Evolutionary conservation across 2,329 filamentous ascomycete species (phyloP), one percentile per base, ranked within the genome.

Genomic region (Pseudogymnoascus sp.): DNA sequence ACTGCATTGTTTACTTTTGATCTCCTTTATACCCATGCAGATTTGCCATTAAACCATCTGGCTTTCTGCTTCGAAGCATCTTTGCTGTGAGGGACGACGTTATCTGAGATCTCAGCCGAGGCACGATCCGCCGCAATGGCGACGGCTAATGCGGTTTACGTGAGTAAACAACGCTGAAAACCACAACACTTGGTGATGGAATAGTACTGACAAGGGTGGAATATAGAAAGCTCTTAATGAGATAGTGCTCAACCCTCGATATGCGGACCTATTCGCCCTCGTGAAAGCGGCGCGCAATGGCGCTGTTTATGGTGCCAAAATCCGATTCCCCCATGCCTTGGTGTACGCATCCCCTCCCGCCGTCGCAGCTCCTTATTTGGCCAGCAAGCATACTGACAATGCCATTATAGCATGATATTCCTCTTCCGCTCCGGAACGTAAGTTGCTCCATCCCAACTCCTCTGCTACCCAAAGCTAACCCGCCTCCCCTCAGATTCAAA

Each of bases 251-350:
- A 86, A 97, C 73, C 92, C 92, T 5, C 82, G 85, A 67, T 90
- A 96, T 77, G 90, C 94, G 70, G 90, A 94, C 70, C 74, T 92
- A 62, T 84, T 99, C 65, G 85, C 90, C 62, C 81, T 99, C 68
- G 74, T 96, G 74, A 99, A 99, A 82, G 91, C 87, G 70, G 89
- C 94, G 68, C 91, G 94, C 77, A 99, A 97, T 85, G 94, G 94
- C 74, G 87, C 92, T 67, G 91, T 99, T 66, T 99, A 99, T 77
- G 94, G 94, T 64, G 86, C 90, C 70, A 97, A 97, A 84, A 91
- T 99, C 75, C 92, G 94, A 66, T 97, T 99, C 78, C 94, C 94
- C 67, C 94, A 99, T 78, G 94, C 94, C 64, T 83, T 99, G 68
- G 94, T 99, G 82, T 86, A 80, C 66, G 78, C 69, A 37, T 29